Conservation (phyloP, 2,329 filamentous ascomycete genomes). For the Paracamarosporium sp. region DNA sequence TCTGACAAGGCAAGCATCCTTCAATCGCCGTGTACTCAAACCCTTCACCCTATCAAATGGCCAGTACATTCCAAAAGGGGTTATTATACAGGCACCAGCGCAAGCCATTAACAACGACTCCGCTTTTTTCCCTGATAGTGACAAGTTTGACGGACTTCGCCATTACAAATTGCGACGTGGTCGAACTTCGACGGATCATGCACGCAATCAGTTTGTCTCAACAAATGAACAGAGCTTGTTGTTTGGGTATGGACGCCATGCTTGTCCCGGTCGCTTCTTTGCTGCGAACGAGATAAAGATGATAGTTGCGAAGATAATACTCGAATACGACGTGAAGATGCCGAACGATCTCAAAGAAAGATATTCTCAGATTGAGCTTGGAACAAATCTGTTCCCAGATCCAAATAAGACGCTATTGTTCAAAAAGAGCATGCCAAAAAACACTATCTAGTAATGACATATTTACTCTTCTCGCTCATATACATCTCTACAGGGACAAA, state of each 20-base stretch:
- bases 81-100: background rate
- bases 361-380: background rate
- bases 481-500: too few species aligned
- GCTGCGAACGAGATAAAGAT: constrained; percentile 44
- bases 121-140: background rate
- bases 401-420: background rate
- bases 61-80: background rate
- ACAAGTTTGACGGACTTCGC: background rate
- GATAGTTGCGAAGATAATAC: constrained; percentile 32
- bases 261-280: constrained; percentile 44
- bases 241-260: constrained; percentile 41
- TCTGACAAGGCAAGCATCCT: background rate
- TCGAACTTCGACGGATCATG: background rate
- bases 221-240: constrained; percentile 30
- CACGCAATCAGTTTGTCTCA: constrained; percentile 34
- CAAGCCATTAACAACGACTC: background rate
- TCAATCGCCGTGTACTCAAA: constrained; percentile 14
- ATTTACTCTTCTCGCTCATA: too few species aligned
- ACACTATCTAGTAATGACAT: too few species aligned
- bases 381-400: background rate
- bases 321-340: constrained; percentile 37
- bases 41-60: constrained; percentile 22
- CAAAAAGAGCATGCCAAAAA: background rate
- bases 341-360: constrained; percentile 12
- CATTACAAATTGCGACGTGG: background rate